Conservation (phyloP, 495 filamentous ascomycete species). For the Chlorociboria aeruginascens region DNA sequence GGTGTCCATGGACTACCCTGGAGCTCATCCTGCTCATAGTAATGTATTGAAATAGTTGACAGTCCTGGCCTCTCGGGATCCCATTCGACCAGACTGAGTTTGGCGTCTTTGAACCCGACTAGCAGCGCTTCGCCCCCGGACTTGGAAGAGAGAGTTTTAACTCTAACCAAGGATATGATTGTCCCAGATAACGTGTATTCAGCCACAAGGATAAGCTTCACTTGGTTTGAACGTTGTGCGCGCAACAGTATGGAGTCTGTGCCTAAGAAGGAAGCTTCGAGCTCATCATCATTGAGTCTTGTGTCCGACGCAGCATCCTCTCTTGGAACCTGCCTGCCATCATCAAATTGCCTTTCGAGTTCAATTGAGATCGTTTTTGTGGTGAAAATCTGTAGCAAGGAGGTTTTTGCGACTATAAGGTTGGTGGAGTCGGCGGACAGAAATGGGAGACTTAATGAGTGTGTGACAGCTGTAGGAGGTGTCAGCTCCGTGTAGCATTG, state of each 20-base stretch:
- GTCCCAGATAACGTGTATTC: conserved; percentile 77
- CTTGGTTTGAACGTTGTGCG: conserved; percentile 44
- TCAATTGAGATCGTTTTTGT: conserved; percentile 43
- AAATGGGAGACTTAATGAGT: conserved; percentile 73
- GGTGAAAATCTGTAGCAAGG: conserved; percentile 78
- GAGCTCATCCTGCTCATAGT: conserved; percentile 89
- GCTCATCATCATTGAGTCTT: conserved; percentile 42
- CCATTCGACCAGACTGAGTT: conserved; percentile 89
- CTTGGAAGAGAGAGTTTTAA: conserved; percentile 55
- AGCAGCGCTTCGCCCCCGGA: conserved; percentile 82
- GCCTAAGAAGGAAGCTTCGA: conserved; percentile 47
- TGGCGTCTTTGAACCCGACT: conserved; percentile 77
- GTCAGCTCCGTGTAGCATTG: conserved; percentile 81
- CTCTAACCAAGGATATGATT: conserved; percentile 64
- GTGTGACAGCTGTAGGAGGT: conserved; percentile 84
- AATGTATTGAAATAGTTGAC: conserved; percentile 87
- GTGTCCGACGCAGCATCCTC: conserved; percentile 15
- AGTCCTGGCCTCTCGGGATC: conserved; percentile 67
- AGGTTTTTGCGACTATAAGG: conserved; percentile 78
- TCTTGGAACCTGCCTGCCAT: conserved; percentile 1
- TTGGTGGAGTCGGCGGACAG: conserved; percentile 63
- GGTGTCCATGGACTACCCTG: conserved; percentile 63
- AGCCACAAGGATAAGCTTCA: conserved; percentile 74
- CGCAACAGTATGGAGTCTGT: conserved; percentile 37
- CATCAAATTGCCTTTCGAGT: conserved; percentile 26